Base-by-base conservation (phyloP, 352 stramenopile genomes). In the Globisporangium irregulare region DNA sequence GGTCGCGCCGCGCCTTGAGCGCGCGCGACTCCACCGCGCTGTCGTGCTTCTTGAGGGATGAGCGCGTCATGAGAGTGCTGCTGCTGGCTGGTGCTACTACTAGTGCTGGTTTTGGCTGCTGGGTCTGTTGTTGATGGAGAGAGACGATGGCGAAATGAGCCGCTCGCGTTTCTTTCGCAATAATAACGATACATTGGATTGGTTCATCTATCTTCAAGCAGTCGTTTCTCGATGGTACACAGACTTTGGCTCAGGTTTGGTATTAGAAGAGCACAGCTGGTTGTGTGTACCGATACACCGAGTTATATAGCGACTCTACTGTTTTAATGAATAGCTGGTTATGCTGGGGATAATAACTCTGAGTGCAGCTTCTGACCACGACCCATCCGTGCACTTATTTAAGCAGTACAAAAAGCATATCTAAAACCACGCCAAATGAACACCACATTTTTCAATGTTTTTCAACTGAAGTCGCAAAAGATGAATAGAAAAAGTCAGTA, bases 1-100 rank as follows among this genome's bases (percentile, higher is more conserved):
- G 84, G 59, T 86, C 69, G 56, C 82, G 78, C 20, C 81, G 82
- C 62, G 81, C 81, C 68, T 92, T 92, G 61, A 80, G 75, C 59
- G 82, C 76, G 55, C 82, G 82, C 6, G 82, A 90, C 62, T 88
- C 81, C 46, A 76, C 78, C 20, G 79, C 64, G 2, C 75, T 74
- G 69, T 92, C 80, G 76, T 92, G 84, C 74, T 92, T 91, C 78
- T 91, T 90, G 63, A 92, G 84, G 70, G 84, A 92, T 61, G 76
- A 86, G 67, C 81, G 84, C 20, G 84, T 80, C 57, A 82, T 88
- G 66, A 22, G 20, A 38, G 48, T n/a, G 18, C 2, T 54, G 27
- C n/a, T 27, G 9, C 8, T 43, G 7, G 20, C 34, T 59, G 27
- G 27, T 46, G 10, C 22, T 24, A 24, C 22, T 24, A 24, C 22